phyloP scores from a whole-genome alignment of 176 grass and related monocot genomes.

The Musa acuminata region DNA sequence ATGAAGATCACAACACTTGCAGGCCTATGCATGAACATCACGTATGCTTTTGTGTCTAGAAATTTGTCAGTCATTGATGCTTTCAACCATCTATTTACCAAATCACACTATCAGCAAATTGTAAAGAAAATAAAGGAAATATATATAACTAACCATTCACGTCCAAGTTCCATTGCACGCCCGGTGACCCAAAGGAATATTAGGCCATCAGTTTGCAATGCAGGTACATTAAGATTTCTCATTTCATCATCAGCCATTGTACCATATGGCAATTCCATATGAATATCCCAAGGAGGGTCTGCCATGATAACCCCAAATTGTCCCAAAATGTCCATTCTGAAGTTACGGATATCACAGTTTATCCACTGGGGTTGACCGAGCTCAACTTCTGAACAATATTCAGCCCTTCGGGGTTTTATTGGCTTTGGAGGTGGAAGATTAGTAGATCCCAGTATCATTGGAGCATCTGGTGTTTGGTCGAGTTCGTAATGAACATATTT shows the following conservation, averaged over 20 bases:
- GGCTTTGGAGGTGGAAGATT: conserved; percentile 45
- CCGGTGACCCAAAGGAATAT: conserved; percentile 99
- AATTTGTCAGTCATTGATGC: too few species aligned
- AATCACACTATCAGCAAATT: neutral
- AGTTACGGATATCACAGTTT: conserved; percentile 86
- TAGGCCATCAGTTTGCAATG: conserved; percentile 91
- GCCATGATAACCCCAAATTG: conserved; percentile 99
- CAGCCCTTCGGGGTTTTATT: conserved; percentile 69
- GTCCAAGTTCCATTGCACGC: conserved; percentile 97
- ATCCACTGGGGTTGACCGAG: conserved; percentile 96
- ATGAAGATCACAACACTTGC: too few species aligned
- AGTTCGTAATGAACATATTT: conserved; percentile 99
- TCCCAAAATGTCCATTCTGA: conserved; percentile 98
- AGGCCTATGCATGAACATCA: too few species aligned
- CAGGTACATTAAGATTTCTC: conserved; percentile 94
- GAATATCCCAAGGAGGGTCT: conserved; percentile 98
- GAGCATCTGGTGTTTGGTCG: conserved; percentile 88
- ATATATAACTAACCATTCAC: conserved; percentile 68
- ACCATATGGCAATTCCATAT: conserved; percentile 99
- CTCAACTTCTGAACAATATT: conserved; percentile 99
- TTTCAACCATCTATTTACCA: neutral
- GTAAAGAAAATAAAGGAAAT: neutral
- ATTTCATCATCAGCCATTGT: conserved; percentile 99
- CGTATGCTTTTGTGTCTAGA: too few species aligned
- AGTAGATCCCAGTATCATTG: conserved; percentile 53